phyloP scores from a whole-genome alignment of 2,329 filamentous ascomycete species.

The Exophiala lecanii-corni region DNA sequence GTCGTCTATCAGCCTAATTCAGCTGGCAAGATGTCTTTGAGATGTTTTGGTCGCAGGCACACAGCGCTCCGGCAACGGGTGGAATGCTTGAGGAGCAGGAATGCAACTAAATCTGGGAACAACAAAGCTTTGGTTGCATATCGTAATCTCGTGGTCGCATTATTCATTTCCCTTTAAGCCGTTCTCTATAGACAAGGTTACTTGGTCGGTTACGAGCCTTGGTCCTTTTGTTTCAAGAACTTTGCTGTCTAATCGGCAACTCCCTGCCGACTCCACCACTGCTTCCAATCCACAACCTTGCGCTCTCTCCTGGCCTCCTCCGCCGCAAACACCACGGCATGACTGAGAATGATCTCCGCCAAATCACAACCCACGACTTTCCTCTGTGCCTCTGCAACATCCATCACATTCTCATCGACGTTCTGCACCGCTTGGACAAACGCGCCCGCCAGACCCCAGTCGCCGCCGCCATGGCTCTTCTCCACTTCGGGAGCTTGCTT shows the following conservation, averaged over 20 bases:
- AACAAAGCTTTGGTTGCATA: no score
- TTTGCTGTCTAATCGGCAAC: neutral
- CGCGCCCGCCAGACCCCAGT: conserved; percentile 72
- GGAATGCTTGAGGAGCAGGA: no score
- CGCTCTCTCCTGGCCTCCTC: conserved; percentile 72
- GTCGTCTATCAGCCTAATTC: no score
- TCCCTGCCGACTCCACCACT: conserved; percentile 57
- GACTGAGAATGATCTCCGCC: conserved; percentile 82
- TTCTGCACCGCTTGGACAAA: conserved; percentile 78
- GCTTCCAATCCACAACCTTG: conserved; percentile 67
- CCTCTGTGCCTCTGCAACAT: conserved; percentile 66
- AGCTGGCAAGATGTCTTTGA: no score
- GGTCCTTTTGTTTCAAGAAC: no score
- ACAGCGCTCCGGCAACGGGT: no score
- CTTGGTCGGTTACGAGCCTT: no score
- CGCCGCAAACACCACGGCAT: conserved; percentile 89
- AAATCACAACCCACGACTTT: conserved; percentile 74
- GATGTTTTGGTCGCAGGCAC: no score
- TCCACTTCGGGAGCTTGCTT: conserved; percentile 54
- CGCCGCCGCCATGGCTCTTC: conserved; percentile 66
- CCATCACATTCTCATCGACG: conserved; percentile 67
- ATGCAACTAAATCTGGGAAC: no score
- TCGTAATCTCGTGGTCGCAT: no score
- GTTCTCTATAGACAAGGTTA: no score
- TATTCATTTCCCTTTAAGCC: no score